Percentiles rank a stretch among this genome's conserved stretches.
Evolutionary conservation across 140 eudicot genomes (phyloP).

Genomic region (Cichorium intybus): DNA sequence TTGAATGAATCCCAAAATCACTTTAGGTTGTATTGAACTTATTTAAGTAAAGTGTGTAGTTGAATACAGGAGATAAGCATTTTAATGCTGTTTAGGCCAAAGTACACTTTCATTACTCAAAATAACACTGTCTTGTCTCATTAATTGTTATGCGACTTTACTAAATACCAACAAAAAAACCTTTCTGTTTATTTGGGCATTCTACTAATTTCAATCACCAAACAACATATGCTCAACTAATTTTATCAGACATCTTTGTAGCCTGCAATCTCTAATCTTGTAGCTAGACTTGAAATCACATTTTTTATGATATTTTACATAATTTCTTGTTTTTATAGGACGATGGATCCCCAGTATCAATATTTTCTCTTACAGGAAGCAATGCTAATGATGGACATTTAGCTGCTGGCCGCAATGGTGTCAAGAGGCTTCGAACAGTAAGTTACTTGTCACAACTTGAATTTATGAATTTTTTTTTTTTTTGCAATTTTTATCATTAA

Average conservation of each 20-base stretch:
- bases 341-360: conserved; percentile 89
- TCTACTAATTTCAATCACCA: no score
- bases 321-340: conserved; percentile 52
- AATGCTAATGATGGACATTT: conserved; percentile 83
- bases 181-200: conserved; percentile 11
- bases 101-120: neutral
- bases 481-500: neutral
- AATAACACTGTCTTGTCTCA: neutral
- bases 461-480: neutral
- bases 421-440: conserved; percentile 94
- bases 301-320: no score
- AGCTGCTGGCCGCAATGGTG: conserved; percentile 98
- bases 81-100: no score
- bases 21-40: no score
- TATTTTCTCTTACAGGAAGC: conserved; percentile 91
- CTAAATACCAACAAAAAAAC: conserved; percentile 4
- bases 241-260: no score
- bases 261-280: no score
- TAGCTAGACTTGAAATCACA: no score
- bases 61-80: neutral
- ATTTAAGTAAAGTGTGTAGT: neutral
- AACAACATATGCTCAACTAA: no score
- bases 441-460: conserved; percentile 15
- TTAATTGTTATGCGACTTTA: neutral
- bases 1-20: neutral